A percentile compares a stretch with the other conserved stretches of the same genome.
Evolutionary conservation across 2,329 filamentous ascomycete genomes (phyloP).

Genomic region (Thelonectria rubi): DNA sequence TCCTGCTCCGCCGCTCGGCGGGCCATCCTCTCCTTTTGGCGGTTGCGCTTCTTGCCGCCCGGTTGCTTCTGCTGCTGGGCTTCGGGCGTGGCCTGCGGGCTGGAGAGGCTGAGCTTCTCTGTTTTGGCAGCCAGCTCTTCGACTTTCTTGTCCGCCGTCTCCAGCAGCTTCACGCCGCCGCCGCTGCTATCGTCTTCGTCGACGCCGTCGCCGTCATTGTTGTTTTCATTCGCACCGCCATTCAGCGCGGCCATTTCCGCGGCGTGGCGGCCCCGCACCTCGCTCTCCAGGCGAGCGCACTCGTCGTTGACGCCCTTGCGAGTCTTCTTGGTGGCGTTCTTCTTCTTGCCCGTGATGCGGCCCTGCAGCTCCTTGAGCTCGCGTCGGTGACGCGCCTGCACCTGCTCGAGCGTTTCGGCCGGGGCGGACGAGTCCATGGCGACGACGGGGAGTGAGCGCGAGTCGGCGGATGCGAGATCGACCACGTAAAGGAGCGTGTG

Average conservation of each 20-base stretch:
- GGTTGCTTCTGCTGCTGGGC: conserved; percentile 32
- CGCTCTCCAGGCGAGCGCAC: conserved; percentile 74
- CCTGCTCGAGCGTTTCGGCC: conserved; percentile 72
- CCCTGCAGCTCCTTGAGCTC: conserved; percentile 88
- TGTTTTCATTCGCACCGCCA: conserved; percentile 37
- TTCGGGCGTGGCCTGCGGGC: background rate
- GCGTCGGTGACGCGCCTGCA: conserved; percentile 83
- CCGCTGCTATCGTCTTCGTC: conserved; percentile 29
- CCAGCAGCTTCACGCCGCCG: conserved; percentile 26
- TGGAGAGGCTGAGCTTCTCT: conserved; percentile 36
- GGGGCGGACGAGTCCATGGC: too few species aligned
- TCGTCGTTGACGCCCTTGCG: conserved; percentile 79
- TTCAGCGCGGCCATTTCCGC: conserved; percentile 62
- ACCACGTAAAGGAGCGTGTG: too few species aligned
- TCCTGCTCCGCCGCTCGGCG: conserved; percentile 87
- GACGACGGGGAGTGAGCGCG: too few species aligned
- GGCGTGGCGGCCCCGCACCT: conserved; percentile 72
- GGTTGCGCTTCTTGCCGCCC: conserved; percentile 77
- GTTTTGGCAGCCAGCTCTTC: conserved; percentile 32
- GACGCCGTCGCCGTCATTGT: conserved; percentile 23
- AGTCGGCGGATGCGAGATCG: conserved; percentile 27
- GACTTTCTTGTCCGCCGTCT: conserved; percentile 19
- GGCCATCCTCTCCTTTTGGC: conserved; percentile 90
- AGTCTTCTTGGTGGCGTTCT: conserved; percentile 90
- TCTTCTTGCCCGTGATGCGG: conserved; percentile 93